Evolutionary conservation across 1,284 basidiomycete genomes (phyloP).

Genomic region (Puccinia horiana): DNA sequence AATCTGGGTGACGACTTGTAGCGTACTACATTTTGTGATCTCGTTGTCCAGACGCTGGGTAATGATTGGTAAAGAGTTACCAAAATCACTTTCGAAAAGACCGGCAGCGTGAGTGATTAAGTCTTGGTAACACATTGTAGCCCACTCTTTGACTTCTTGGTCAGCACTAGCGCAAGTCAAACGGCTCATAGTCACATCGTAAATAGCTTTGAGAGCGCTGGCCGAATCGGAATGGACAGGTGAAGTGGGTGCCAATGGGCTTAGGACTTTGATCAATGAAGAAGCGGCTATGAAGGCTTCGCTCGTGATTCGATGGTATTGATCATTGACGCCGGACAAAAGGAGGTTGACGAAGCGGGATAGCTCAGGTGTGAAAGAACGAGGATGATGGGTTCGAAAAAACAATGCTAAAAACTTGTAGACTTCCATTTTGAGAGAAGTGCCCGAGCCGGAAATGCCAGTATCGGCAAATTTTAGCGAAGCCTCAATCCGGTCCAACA

Average conservation of each 20-base stretch:
- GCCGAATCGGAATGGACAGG: slow-evolving; percentile 66
- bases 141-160: slow-evolving; percentile 80
- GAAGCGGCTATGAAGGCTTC: slow-evolving; percentile 71
- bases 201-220: slow-evolving; percentile 66
- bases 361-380: slow-evolving; percentile 45
- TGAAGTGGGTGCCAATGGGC: slow-evolving; percentile 56
- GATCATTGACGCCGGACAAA: slow-evolving; percentile 45
- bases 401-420: slow-evolving; percentile 45
- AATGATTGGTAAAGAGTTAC: slow-evolving; percentile 67
- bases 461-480: slow-evolving; percentile 58
- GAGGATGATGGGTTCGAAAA: slow-evolving; percentile 47
- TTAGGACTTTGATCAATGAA: slow-evolving; percentile 61
- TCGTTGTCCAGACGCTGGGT: slow-evolving; percentile 70
- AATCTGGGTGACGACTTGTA: slow-evolving; percentile 61
- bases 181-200: slow-evolving; percentile 71
- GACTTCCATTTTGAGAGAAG: slow-evolving; percentile 57
- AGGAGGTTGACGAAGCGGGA: slow-evolving; percentile 32
- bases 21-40: slow-evolving; percentile 62
- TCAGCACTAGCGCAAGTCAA: slow-evolving; percentile 81
- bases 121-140: slow-evolving; percentile 79
- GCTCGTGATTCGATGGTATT: slow-evolving; percentile 61
- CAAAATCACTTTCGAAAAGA: slow-evolving; percentile 60
- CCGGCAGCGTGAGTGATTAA: slow-evolving; percentile 84
- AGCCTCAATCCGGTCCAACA: slow-evolving; percentile 60
- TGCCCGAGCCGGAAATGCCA: slow-evolving; percentile 55